Evolutionary conservation across 371 early-diverging fungal genomes (phyloP).

Genomic region (Mucor lusitanicus): DNA sequence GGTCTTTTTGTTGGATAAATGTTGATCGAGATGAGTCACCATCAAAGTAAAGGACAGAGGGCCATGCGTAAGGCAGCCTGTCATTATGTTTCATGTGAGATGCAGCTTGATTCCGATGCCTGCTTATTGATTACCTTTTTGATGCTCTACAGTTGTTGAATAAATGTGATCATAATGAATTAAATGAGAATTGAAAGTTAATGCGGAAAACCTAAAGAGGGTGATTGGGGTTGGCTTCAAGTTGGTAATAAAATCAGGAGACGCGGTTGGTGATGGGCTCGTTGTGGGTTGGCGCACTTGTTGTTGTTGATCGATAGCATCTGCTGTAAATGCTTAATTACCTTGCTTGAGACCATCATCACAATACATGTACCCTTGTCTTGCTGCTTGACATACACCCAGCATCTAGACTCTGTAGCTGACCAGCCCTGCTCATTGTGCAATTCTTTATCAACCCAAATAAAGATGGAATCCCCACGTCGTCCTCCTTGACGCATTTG

Average conservation of each 20-base stretch:
- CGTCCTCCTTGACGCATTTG: conserved; percentile 50
- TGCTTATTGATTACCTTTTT: conserved; percentile 47
- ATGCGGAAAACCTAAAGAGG: conserved; percentile 82
- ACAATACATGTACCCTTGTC: not conserved
- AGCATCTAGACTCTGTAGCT: conserved; percentile 63
- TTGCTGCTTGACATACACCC: conserved; percentile 62
- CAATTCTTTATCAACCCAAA: conserved; percentile 60
- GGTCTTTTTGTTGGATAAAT: conserved; percentile 4
- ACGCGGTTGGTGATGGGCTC: not conserved
- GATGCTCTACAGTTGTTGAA: conserved; percentile 66
- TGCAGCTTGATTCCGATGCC: not conserved
- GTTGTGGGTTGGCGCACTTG: not conserved
- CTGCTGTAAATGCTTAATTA: not conserved
- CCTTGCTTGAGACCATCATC: too few species aligned
- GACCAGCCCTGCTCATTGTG: conserved; percentile 64
- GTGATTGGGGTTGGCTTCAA: conserved; percentile 63
- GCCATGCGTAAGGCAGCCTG: conserved; percentile 73
- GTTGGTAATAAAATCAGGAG: conserved; percentile 49
- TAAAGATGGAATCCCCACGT: conserved; percentile 64
- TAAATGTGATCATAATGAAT: conserved; percentile 81
- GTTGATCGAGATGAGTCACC: conserved; percentile 54
- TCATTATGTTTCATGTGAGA: not conserved
- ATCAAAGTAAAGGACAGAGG: conserved; percentile 76
- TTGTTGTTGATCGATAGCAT: not conserved
- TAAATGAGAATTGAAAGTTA: conserved; percentile 81